Evolutionary conservation across 345 rosid species (phyloP), one percentile per base, ranked within the genome.

Genomic region (Acer campestre): DNA sequence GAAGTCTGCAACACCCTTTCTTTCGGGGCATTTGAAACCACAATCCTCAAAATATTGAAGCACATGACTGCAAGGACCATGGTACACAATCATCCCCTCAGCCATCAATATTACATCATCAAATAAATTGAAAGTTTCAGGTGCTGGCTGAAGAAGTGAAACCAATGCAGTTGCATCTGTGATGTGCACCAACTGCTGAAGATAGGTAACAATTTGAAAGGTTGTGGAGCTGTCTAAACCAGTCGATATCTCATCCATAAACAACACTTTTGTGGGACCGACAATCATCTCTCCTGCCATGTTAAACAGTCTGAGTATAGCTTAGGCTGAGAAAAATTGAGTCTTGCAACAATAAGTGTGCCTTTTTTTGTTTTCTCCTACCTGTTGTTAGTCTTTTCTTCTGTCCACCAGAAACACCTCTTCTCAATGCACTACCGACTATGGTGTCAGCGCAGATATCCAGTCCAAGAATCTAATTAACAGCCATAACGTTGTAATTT

Each of bases 81-180:
- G 89, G 46, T 89, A 90, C 9, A 86, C 77, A 12, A 89, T 84
- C 66, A 86, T 83, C 31, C 92, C 91, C 70, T 89, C 90, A 6
- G 89, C 85, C 82, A 88, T 82, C 68, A 90, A 82, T 71, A 90
- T 77, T 38, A 89, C 73, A 80, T 90, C 90, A 58, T 90, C 90
- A 3, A 89, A 89, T 17, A 89, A 86, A 78, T 90, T 84, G 65
- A 84, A 90, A 0, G 88, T 90, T 66, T 88, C 94, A 0, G 91
- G 89, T 69, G 90, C 85, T 46, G 91, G 91, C 65, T 90, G 94
- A 78, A 90, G 94, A 68, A 90, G 92, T 12, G 92, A 88, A 79
- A 89, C 68, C 40, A 90, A 27, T 31, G 82, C 85, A 44, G 92
- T 87, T 68, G 64, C 82, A 59, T 79, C 80, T 9, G 83, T 70